Percentiles rank a stretch among this genome's conserved stretches.
Conservation (phyloP, 2,329 filamentous ascomycete species). For the Alternaria rosae region DNA sequence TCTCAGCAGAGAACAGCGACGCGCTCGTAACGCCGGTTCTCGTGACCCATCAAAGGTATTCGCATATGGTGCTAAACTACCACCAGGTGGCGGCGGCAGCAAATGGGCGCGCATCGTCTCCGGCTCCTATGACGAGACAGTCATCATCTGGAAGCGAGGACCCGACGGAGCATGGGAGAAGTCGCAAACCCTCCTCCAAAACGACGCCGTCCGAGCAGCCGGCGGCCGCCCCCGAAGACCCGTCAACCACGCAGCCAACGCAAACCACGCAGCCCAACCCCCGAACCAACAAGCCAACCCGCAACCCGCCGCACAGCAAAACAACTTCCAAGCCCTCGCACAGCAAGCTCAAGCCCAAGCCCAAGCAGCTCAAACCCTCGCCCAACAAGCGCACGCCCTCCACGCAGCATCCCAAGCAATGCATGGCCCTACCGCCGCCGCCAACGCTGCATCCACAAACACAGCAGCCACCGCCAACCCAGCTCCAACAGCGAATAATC, state of each 20-base stretch:
- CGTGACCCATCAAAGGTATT: slow-evolving; percentile 77
- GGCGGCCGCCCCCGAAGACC: slow-evolving; percentile 51
- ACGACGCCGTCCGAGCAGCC: slow-evolving; percentile 65
- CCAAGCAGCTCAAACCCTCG: slow-evolving; percentile 44
- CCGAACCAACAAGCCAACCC: slow-evolving; percentile 24
- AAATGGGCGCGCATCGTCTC: slow-evolving; percentile 94
- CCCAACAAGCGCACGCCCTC: slow-evolving; percentile 46
- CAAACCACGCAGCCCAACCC: slow-evolving; percentile 26
- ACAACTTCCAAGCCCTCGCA: slow-evolving; percentile 44
- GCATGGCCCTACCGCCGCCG: slow-evolving; percentile 21
- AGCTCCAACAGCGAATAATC: slow-evolving; percentile 13
- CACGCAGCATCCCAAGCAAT: slow-evolving; percentile 43
- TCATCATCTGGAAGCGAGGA: slow-evolving; percentile 93
- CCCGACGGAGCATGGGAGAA: slow-evolving; percentile 84
- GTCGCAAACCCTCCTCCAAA: slow-evolving; percentile 76
- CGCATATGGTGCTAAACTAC: slow-evolving; percentile 83
- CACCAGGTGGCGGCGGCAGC: slow-evolving; percentile 88
- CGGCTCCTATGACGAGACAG: slow-evolving; percentile 93
- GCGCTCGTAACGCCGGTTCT: slow-evolving; percentile 71
- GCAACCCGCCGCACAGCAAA: slow-evolving; percentile 26
- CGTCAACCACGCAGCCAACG: slow-evolving; percentile 29
- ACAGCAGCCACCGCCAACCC: slow-evolving; percentile 1
- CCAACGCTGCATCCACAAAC: slow-evolving; percentile 16
- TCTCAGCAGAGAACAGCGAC: slow-evolving; percentile 45
- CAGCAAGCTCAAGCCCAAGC: slow-evolving; percentile 49